These are phyloP conservation scores for Daedalea quercina DNA, from an alignment of 768 basidiomycete genomes.

Conservation along the genomic window DNA sequence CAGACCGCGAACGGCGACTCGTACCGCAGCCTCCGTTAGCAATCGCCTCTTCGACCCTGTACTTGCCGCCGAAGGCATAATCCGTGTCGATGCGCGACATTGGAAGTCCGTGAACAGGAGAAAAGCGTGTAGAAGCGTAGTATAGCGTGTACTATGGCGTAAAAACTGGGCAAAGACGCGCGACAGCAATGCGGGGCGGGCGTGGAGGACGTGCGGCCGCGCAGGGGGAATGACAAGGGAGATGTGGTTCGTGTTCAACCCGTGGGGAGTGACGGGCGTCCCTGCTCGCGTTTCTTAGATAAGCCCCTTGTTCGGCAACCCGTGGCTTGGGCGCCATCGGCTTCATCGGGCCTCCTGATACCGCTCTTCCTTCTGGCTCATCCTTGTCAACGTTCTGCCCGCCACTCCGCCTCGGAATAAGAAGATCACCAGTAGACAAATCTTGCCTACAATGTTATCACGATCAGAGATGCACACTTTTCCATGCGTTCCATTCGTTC, in stretches of 20 bases:
- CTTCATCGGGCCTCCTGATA: no score
- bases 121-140: background rate
- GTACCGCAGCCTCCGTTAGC: constrained; percentile 75
- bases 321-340: no score
- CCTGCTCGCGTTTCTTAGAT: constrained; percentile 2
- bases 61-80: constrained; percentile 64
- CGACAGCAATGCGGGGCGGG: background rate
- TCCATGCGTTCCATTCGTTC: no score
- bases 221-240: no score
- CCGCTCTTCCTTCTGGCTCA: no score
- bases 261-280: background rate
- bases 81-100: constrained; percentile 19
- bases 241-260: background rate
- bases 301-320: background rate
- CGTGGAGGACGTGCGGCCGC: constrained; percentile 1
- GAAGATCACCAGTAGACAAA: no score
- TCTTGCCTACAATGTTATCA: no score
- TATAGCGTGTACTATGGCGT: background rate
- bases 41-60: constrained; percentile 73
- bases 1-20: constrained; percentile 13
- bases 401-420: no score
- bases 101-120: constrained; percentile 7
- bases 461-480: no score
- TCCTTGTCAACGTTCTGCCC: no score
- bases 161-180: background rate